These are phyloP conservation scores for Millerago galiae DNA, from an alignment of 805 yeast genomes.

Conservation along the genomic window DNA sequence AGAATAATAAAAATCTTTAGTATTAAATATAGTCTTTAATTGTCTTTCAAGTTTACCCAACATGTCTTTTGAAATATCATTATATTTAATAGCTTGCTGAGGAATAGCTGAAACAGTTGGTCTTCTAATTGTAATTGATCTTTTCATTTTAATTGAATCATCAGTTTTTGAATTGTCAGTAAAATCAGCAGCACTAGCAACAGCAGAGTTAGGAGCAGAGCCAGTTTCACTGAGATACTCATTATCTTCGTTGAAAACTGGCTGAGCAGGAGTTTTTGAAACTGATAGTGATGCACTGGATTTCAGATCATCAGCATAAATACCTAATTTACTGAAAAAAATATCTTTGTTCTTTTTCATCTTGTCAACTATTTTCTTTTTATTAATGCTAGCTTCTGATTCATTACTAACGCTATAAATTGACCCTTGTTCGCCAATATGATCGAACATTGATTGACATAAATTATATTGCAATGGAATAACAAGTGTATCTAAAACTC, in stretches of 20 bases:
- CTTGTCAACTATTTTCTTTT: slow-evolving; percentile 6
- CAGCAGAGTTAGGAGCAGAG: background rate
- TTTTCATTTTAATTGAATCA: slow-evolving; percentile 11
- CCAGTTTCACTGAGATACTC: background rate
- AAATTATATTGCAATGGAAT: slow-evolving; percentile 20
- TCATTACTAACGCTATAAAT: background rate
- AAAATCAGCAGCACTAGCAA: background rate
- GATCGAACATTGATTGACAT: slow-evolving; percentile 12
- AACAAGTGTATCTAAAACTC: slow-evolving; percentile 14
- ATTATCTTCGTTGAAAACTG: slow-evolving; percentile 5
- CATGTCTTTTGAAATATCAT: slow-evolving; percentile 16
- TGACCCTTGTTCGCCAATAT: background rate
- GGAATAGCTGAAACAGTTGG: background rate
- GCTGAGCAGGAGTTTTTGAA: slow-evolving; percentile 11
- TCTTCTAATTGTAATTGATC: slow-evolving; percentile 21
- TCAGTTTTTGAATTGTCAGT: background rate
- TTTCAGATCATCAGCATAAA: slow-evolving; percentile 22
- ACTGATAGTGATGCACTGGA: slow-evolving; percentile 20
- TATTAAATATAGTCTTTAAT: slow-evolving; percentile 11
- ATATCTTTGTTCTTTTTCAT: slow-evolving; percentile 15
- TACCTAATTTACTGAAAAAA: slow-evolving; percentile 22
- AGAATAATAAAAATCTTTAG: slow-evolving; percentile 23
- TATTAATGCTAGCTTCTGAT: background rate
- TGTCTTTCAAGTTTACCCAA: slow-evolving; percentile 19
- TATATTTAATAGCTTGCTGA: background rate